Evolutionary conservation across 1,284 basidiomycete species (phyloP).

Genomic region (Exobasidium cylindrosporum): DNA sequence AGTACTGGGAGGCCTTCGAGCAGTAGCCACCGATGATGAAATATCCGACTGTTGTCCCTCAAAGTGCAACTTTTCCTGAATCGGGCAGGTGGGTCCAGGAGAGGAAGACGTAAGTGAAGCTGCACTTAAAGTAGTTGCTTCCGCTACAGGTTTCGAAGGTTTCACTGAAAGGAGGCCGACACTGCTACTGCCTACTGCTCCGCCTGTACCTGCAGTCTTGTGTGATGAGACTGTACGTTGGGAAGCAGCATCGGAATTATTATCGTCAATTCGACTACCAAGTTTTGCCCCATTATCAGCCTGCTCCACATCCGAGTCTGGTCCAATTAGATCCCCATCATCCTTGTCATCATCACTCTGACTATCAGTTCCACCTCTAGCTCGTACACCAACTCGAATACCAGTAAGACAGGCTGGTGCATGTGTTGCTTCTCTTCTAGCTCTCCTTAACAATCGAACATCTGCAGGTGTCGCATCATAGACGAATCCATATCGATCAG

Average conservation of each 20-base stretch:
- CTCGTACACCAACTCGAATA: slow-evolving; percentile 66
- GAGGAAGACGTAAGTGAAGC: slow-evolving; percentile 26
- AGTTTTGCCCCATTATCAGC: slow-evolving; percentile 27
- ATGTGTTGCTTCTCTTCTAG: slow-evolving; percentile 69
- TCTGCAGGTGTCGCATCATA: slow-evolving; percentile 75
- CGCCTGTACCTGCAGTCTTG: slow-evolving; percentile 5
- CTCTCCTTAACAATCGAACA: slow-evolving; percentile 70
- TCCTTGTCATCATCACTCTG: slow-evolving; percentile 31
- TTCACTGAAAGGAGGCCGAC: background rate
- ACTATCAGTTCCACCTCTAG: slow-evolving; percentile 41
- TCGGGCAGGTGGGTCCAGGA: slow-evolving; percentile 30
- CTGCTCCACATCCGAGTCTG: slow-evolving; percentile 31
- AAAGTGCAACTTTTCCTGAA: slow-evolving; percentile 15
- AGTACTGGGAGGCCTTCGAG: slow-evolving; percentile 46
- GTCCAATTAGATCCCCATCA: slow-evolving; percentile 19
- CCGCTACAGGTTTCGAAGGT: slow-evolving; percentile 45
- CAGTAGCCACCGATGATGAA: background rate
- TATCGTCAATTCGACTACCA: slow-evolving; percentile 33
- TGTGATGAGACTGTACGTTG: slow-evolving; percentile 3
- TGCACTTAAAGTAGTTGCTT: slow-evolving; percentile 33
- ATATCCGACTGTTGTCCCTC: background rate
- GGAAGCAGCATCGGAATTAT: slow-evolving; percentile 59
- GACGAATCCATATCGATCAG: slow-evolving; percentile 94
- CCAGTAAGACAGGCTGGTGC: slow-evolving; percentile 81
- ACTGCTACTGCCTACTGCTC: background rate